Evolutionary conservation across 1,284 basidiomycete species (phyloP).

Genomic region (Puccinia coronata): DNA sequence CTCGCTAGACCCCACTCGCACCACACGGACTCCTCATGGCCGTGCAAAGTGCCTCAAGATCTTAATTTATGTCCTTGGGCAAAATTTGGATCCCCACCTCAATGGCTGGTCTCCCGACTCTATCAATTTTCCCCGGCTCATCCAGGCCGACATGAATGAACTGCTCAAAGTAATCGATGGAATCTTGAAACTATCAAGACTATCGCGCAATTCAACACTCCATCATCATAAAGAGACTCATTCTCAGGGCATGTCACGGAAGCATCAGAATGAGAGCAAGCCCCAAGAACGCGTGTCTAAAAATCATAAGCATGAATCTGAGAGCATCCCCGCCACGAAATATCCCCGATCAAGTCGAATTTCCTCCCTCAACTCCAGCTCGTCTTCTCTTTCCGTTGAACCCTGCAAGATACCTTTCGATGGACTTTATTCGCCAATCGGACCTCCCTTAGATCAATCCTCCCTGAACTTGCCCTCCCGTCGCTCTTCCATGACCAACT

Average conservation of each 20-base stretch:
- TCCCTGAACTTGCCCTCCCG: constrained; percentile 11
- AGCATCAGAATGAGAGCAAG: not conserved
- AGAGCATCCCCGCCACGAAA: not conserved
- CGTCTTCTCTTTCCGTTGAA: constrained; percentile 31
- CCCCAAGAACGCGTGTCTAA: not conserved
- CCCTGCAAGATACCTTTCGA: constrained; percentile 32
- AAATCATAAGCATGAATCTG: not conserved
- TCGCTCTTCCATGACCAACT: not conserved
- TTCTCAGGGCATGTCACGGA: not conserved
- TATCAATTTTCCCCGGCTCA: constrained; percentile 4
- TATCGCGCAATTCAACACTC: not conserved
- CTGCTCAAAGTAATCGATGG: constrained; percentile 30
- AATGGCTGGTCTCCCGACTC: constrained; percentile 29
- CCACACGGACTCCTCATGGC: constrained; percentile 21
- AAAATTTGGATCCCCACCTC: not conserved
- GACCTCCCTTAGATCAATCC: constrained; percentile 26
- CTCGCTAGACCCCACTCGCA: constrained; percentile 13
- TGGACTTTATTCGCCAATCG: constrained; percentile 11
- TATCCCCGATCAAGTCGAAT: not conserved
- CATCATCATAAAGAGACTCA: not conserved
- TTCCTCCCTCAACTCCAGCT: constrained; percentile 25
- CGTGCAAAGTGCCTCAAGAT: constrained; percentile 37
- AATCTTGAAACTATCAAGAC: constrained; percentile 30
- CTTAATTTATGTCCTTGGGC: constrained; percentile 11
- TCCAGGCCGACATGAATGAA: constrained; percentile 17